Evolutionary conservation across 768 basidiomycete genomes (phyloP).

Genomic region (Serendipita vermifera): DNA sequence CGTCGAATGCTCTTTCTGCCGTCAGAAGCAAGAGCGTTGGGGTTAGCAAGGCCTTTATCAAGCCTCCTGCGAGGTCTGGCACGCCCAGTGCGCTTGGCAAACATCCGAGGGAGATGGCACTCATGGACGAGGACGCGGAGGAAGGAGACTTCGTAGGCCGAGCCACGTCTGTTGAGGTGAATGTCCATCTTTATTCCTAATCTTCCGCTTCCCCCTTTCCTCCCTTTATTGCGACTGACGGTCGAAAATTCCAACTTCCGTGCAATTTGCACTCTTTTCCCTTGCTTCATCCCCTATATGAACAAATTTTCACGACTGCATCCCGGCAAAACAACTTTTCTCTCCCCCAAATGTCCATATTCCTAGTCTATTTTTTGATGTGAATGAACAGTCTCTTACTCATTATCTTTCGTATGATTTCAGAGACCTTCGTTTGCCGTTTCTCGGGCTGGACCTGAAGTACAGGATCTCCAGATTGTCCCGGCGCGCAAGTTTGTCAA

Average conservation of each 20-base stretch:
- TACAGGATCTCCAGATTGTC: conserved; percentile 16
- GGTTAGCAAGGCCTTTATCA: conserved; percentile 13
- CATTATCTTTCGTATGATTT: conserved; percentile 11
- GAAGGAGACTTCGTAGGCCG: conserved; percentile 34
- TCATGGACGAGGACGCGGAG: conserved; percentile 45
- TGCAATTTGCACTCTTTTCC: no score
- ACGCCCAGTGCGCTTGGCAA: conserved; percentile 9
- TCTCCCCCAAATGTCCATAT: conserved; percentile 8
- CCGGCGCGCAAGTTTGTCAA: conserved; percentile 73
- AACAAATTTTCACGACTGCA: not conserved
- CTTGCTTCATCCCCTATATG: no score
- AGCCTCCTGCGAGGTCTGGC: conserved; percentile 13
- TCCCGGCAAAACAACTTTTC: not conserved
- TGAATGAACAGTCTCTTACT: conserved; percentile 4
- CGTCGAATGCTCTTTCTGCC: conserved; percentile 45
- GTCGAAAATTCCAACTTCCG: no score
- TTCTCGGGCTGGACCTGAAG: conserved; percentile 48
- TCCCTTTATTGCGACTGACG: not conserved
- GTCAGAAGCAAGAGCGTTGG: conserved; percentile 13
- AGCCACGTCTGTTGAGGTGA: conserved; percentile 12
- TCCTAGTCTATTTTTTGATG: conserved; percentile 21
- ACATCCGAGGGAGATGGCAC: conserved; percentile 2
- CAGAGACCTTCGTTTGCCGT: conserved; percentile 67
- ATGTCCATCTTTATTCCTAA: not conserved
- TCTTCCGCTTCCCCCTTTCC: not conserved